Percentiles rank a stretch among this genome's conserved stretches.
phyloP scores from a whole-genome alignment of 805 yeast genomes.

The Komagataella pastoris region DNA sequence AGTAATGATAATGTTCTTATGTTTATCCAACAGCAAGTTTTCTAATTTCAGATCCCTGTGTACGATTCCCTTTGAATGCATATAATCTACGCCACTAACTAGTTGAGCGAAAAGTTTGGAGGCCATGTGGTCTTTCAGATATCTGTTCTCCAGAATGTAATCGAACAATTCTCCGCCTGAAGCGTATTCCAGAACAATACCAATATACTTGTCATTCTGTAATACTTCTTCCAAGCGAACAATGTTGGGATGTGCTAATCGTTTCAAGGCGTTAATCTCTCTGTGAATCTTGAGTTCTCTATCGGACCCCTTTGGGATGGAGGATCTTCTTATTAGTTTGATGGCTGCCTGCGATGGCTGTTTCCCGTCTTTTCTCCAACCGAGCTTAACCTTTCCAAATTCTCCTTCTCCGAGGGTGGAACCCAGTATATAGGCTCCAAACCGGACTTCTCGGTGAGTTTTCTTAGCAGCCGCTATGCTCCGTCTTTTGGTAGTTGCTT shows the following conservation, averaged over 20 bases:
- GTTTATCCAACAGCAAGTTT: constrained; percentile 67
- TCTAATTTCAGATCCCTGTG: constrained; percentile 71
- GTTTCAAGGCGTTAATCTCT: constrained; percentile 82
- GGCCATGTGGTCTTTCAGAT: constrained; percentile 77
- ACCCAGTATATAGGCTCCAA: constrained; percentile 85
- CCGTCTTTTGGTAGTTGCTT: neutral
- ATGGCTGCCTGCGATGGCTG: constrained; percentile 84
- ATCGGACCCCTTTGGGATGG: constrained; percentile 76
- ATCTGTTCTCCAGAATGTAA: constrained; percentile 75
- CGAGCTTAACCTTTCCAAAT: constrained; percentile 93
- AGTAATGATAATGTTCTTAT: constrained; percentile 73
- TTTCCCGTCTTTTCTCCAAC: constrained; percentile 82
- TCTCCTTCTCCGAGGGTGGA: constrained; percentile 96
- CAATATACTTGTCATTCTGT: constrained; percentile 89
- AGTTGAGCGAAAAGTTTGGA: constrained; percentile 85
- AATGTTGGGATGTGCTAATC: constrained; percentile 85
- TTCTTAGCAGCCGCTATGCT: neutral
- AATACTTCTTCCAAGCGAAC: constrained; percentile 85
- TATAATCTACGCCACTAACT: constrained; percentile 84
- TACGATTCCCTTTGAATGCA: constrained; percentile 70
- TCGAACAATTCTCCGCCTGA: constrained; percentile 96
- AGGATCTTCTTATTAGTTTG: constrained; percentile 78
- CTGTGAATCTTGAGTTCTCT: constrained; percentile 83
- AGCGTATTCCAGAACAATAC: constrained; percentile 93
- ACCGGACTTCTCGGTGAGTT: constrained; percentile 47